A percentile compares a stretch with the other conserved stretches of the same genome.
Conservation (phyloP, 495 filamentous ascomycete species). For the Podospora pseudoanserina region DNA sequence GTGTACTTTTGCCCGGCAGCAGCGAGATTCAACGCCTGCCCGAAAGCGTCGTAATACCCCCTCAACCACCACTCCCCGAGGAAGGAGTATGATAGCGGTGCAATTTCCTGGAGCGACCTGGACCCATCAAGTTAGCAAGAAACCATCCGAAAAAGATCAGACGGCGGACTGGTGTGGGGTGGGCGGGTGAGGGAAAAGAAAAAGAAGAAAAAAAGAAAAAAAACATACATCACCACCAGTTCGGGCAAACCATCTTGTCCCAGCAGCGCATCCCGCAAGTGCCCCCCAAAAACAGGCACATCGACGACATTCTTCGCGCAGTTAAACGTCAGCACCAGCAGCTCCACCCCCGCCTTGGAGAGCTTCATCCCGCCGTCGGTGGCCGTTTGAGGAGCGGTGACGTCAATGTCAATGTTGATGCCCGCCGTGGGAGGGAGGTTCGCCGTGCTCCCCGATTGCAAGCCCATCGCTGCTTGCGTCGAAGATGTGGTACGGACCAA, state of each 20-base stretch:
- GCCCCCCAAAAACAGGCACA: conserved; percentile 59
- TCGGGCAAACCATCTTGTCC: conserved; percentile 57
- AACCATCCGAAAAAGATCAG: neutral
- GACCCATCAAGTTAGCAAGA: neutral
- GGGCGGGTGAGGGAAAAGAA: neutral
- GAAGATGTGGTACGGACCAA: too few species aligned
- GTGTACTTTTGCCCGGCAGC: conserved; percentile 34
- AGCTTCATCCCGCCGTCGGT: conserved; percentile 23
- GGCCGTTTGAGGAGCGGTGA: neutral
- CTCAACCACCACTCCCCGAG: conserved; percentile 77
- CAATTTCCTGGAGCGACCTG: conserved; percentile 82
- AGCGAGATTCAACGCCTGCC: conserved; percentile 65
- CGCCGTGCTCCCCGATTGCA: too few species aligned
- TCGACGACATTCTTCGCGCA: conserved; percentile 69
- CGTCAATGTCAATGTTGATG: conserved; percentile 1
- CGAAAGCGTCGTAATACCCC: conserved; percentile 68
- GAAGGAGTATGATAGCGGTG: conserved; percentile 77
- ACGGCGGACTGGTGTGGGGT: neutral
- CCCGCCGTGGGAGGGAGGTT: neutral
- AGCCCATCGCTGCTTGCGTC: neutral
- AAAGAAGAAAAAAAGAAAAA: neutral
- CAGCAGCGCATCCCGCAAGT: conserved; percentile 66
- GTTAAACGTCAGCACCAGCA: conserved; percentile 88
- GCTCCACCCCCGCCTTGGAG: conserved; percentile 35
- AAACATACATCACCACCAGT: conserved; percentile 58